Evolutionary conservation across 352 stramenopile genomes (phyloP), one percentile per base, ranked within the genome.

Genomic region (Phytophthora syringae): DNA sequence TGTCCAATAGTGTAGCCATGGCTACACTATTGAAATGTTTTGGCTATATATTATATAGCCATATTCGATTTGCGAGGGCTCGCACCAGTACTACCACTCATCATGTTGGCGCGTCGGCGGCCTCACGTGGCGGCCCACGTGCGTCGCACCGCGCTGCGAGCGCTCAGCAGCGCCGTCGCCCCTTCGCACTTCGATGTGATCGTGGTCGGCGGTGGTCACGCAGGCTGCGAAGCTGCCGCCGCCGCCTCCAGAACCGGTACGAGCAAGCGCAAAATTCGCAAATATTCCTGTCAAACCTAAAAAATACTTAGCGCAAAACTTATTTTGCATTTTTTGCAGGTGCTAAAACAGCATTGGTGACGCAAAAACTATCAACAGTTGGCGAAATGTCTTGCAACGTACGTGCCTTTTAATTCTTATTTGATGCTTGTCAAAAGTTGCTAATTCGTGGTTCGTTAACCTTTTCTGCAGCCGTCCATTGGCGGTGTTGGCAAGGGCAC

Each of bases 381-480:
- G 98, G 98, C 25, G 98, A 99, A 79, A 94, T 99, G 69, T 98
- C 89, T 13, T 99, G 97, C 86, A 99, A 99, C 77, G 88, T 96
- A 79, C 24, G 80, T 77, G 40, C 16, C 4, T 18, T 5, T n/a
- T n/a, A 42, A 42, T 42, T 42, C 13, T 5, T 13, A 11, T n/a
- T 39, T 20, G 36, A 42, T 42, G 36, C 13, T 42, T 43, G 12
- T 18, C 3, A 34, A 44, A 52, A 42, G 42, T 16, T 13, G n/a
- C 30, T 13, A 37, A 32, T 32, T 4, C 9, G 27, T 32, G 7
- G 13, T 9, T 37, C 16, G 30, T 16, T 36, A 11, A 15, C 10
- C 15, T 37, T 34, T 6, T 37, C 7, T 74, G 42, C 47, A 96
- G 87, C 98, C 98, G 22, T 98, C 88, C 27, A 99, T 99, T 54